Conservation (phyloP, 371 early-diverging fungal genomes). For the Rhizopus arrhizus region DNA sequence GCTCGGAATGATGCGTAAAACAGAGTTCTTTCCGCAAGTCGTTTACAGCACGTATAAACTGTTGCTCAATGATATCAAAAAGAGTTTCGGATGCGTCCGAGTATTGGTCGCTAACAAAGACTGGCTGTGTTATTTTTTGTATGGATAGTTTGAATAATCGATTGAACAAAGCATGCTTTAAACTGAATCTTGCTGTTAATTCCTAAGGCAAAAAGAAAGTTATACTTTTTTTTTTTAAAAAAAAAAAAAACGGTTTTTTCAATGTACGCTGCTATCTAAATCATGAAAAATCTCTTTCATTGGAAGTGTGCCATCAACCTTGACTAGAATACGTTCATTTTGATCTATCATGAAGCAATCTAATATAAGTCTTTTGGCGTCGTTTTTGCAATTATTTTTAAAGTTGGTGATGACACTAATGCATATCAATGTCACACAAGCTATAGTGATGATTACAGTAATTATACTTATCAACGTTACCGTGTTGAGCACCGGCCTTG, state of each 20-base stretch:
- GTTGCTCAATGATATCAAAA: slow-evolving; percentile 11
- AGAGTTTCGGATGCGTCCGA: slow-evolving; percentile 4
- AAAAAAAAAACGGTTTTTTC: background rate
- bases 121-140: slow-evolving; percentile 7
- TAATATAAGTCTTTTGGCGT: slow-evolving; percentile 31
- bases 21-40: slow-evolving; percentile 35
- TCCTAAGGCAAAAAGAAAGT: slow-evolving; percentile 6
- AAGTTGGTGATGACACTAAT: slow-evolving; percentile 27
- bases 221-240: background rate
- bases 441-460: slow-evolving; percentile 37
- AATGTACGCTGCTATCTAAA: slow-evolving; percentile 20
- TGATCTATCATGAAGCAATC: slow-evolving; percentile 42
- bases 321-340: slow-evolving; percentile 41
- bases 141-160: slow-evolving; percentile 30
- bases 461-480: slow-evolving; percentile 46
- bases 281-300: slow-evolving; percentile 31
- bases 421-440: slow-evolving; percentile 33
- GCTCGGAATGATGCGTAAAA: slow-evolving; percentile 21
- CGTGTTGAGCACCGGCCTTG: slow-evolving; percentile 33
- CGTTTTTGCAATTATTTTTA: slow-evolving; percentile 16
- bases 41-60: slow-evolving; percentile 29
- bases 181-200: slow-evolving; percentile 9
- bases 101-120: slow-evolving; percentile 2
- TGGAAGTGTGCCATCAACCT: slow-evolving; percentile 47
- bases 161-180: slow-evolving; percentile 33